These are phyloP conservation scores for Paramecium caudatum DNA, from an alignment of 73 alveolate species.

Conservation along the genomic window DNA sequence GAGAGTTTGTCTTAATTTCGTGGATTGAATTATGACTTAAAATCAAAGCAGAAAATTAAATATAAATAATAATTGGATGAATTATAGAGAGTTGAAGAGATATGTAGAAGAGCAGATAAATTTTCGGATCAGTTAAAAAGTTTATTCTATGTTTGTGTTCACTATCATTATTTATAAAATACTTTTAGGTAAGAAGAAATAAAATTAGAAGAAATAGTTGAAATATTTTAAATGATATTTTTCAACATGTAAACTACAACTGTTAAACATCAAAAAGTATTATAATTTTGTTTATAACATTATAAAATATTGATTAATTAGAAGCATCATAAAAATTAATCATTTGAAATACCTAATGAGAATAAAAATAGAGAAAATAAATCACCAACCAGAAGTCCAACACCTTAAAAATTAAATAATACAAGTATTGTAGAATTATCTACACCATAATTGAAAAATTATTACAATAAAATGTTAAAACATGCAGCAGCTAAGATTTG, in stretches of 20 bases:
- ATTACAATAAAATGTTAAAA: neutral
- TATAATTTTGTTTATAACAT: conserved; percentile 2
- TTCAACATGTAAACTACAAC: conserved; percentile 15
- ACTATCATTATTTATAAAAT: conserved; percentile 27
- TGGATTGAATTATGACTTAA: conserved; percentile 9
- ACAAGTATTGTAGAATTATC: conserved; percentile 11
- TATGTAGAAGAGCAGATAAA: conserved; percentile 22
- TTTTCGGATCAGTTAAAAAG: conserved; percentile 25
- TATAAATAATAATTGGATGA: neutral
- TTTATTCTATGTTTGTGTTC: neutral
- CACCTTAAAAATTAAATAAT: neutral
- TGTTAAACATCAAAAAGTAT: neutral
- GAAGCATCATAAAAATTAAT: neutral
- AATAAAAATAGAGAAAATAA: neutral
- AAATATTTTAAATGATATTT: conserved; percentile 30
- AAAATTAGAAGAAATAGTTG: conserved; percentile 8
- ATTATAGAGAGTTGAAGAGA: neutral
- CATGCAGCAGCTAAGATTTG: no score
- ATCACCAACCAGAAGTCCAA: conserved; percentile 13
- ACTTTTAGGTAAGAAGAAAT: neutral
- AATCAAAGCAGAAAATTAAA: neutral
- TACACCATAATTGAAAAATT: conserved; percentile 5
- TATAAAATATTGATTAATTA: neutral
- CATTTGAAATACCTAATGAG: neutral
- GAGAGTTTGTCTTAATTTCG: neutral